These are phyloP conservation scores for Dothistroma pini DNA, from an alignment of 2,329 filamentous ascomycete species.

Conservation along the genomic window DNA sequence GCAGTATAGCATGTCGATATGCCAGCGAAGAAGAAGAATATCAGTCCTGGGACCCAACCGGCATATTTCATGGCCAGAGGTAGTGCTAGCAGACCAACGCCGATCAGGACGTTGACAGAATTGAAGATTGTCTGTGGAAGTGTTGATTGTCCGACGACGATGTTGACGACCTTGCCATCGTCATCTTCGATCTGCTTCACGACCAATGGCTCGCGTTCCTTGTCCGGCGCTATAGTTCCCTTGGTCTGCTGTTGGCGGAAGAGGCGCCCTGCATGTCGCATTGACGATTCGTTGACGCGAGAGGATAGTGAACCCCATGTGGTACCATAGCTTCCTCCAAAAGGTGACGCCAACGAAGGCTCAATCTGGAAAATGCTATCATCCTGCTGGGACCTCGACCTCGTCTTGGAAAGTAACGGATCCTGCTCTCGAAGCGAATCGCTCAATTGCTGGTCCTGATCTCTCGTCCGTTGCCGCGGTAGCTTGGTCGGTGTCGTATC, in stretches of 20 bases:
- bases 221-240: constrained; percentile 42
- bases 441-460: constrained; percentile 10
- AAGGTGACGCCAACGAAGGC: constrained; percentile 59
- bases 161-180: constrained; percentile 77
- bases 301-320: constrained; percentile 59
- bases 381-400: constrained; percentile 29
- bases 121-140: constrained; percentile 95
- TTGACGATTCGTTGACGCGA: constrained; percentile 54
- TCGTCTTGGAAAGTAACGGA: constrained; percentile 25
- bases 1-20: constrained; percentile 81
- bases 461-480: constrained; percentile 14
- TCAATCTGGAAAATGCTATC: constrained; percentile 49
- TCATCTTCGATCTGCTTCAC: constrained; percentile 82
- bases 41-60: constrained; percentile 80
- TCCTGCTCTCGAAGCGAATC: constrained; percentile 24
- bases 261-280: constrained; percentile 53
- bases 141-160: constrained; percentile 90
- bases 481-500: constrained; percentile 29
- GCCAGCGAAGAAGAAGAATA: constrained; percentile 70
- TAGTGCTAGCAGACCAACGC: constrained; percentile 82
- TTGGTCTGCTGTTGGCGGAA: constrained; percentile 47
- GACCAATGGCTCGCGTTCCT: constrained; percentile 66
- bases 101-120: constrained; percentile 88
- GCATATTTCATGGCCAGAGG: constrained; percentile 84
- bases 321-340: constrained; percentile 68